Base-by-base conservation (phyloP, 371 early-diverging fungal species). In the Synchytrium microbalum region DNA sequence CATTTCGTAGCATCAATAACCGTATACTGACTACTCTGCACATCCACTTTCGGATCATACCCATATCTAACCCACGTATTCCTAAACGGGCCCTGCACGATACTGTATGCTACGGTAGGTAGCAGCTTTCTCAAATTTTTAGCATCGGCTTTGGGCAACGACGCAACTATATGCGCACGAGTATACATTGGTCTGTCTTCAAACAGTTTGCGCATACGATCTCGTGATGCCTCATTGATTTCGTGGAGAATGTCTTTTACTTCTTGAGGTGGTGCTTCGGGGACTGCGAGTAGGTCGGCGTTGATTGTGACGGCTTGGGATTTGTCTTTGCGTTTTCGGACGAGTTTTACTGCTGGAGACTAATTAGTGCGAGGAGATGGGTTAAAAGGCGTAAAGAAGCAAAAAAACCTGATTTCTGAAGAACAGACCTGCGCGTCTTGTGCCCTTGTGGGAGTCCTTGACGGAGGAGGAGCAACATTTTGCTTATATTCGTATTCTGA, bases 51-150 rank as follows among this genome's bases (percentile, higher is more conserved):
- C 27, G 88, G 86, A 69, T 88, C 85, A 29, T 79, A 69, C 0
- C 87, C 88, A 64, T 81, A 86, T 29, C 72, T 69, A 1, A 84
- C 61, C 85, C 86, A 87, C n/a, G 67, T 68, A 27, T 80, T 80
- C 19, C 80, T 76, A 83, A 83, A 88, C 10, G 87, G 82, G 3
- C 89, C 89, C 25, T 46, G 68, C 14, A 64, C 38, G 53, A 79
- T 72, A 5, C 69, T 62, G 64, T 84, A 88, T 0, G 82, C 78
- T 26, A 64, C 16, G 3, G 56, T 53, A 0, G 76, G 68, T 13
- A 87, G 60, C 0, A 75, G 62, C 67, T 54, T 32, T 32, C 63
- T 72, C 0, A 85, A 58, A 5, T 58, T 53, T 61, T 69, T 67
- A n/a, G 66, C 64, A 26, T 68, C 65, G 16, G 62, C 52, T 0